Conservation (phyloP, 164 flowering plant genomes). For the Euptelea pleiosperma region DNA sequence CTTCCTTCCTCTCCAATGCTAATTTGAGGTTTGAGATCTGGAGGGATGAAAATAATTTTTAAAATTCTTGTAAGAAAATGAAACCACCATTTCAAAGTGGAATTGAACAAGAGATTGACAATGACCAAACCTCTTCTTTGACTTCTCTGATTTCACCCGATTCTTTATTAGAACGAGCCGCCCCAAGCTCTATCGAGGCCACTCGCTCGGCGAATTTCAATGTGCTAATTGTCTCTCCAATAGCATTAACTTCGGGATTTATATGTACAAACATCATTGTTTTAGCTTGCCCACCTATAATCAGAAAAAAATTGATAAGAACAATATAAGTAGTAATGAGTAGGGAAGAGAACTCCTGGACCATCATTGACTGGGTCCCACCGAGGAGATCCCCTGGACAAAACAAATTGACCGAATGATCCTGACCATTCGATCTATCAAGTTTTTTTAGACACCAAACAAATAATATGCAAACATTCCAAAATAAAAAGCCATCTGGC, state of each 20-base stretch:
- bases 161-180: conserved; percentile 83
- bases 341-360: no score
- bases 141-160: conserved; percentile 70
- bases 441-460: no score
- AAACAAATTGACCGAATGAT: no score
- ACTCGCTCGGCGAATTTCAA: conserved; percentile 94
- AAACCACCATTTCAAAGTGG: background rate
- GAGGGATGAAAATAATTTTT: conserved; percentile 4
- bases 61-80: background rate
- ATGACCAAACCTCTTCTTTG: conserved; percentile 66
- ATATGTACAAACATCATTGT: conserved; percentile 95
- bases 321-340: background rate
- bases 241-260: conserved; percentile 70
- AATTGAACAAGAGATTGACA: conserved; percentile 3
- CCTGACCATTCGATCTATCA: no score
- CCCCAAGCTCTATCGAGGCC: conserved; percentile 85
- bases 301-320: background rate
- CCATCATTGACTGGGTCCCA: no score
- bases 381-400: no score
- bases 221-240: conserved; percentile 89
- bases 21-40: conserved; percentile 65
- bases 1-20: conserved; percentile 64
- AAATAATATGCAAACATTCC: no score
- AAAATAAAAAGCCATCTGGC: no score
- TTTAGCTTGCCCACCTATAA: conserved; percentile 88